Evolutionary conservation across 1,284 basidiomycete genomes (phyloP).

Genomic region (Meira nashicola): DNA sequence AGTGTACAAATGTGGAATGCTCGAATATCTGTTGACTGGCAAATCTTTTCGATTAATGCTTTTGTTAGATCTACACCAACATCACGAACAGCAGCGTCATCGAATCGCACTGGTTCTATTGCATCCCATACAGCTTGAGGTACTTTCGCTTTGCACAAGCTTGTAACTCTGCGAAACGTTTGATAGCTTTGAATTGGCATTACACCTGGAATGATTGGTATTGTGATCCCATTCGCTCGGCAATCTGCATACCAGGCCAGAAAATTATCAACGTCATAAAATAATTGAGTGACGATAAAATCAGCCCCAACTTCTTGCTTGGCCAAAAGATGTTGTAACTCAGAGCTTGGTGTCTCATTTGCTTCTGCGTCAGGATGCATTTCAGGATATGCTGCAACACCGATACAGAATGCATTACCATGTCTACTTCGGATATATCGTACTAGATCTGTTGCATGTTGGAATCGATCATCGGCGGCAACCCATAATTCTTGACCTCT

Average conservation of each 20-base stretch:
- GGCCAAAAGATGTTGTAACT: constrained; percentile 72
- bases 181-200: constrained; percentile 98
- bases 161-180: constrained; percentile 84
- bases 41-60: constrained; percentile 65
- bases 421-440: constrained; percentile 83
- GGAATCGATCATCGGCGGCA: constrained; percentile 76
- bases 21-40: constrained; percentile 63
- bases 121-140: constrained; percentile 67
- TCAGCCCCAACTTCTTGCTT: constrained; percentile 94
- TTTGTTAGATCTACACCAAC: constrained; percentile 64
- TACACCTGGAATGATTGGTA: constrained; percentile 89
- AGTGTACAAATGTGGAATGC: constrained; percentile 95
- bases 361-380: constrained; percentile 66
- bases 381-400: constrained; percentile 88
- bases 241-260: constrained; percentile 34
- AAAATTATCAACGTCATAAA: constrained; percentile 76
- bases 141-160: constrained; percentile 76
- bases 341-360: constrained; percentile 61
- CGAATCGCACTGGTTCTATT: constrained; percentile 73
- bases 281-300: constrained; percentile 93
- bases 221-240: constrained; percentile 64
- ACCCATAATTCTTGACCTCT: constrained; percentile 88
- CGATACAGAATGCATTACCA: constrained; percentile 81
- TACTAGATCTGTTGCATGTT: constrained; percentile 83
- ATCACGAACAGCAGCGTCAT: constrained; percentile 84